A percentile compares a stretch with the other conserved stretches of the same genome.
Conservation (phyloP, 2,329 filamentous ascomycete genomes). For the Colletotrichum phormii region DNA sequence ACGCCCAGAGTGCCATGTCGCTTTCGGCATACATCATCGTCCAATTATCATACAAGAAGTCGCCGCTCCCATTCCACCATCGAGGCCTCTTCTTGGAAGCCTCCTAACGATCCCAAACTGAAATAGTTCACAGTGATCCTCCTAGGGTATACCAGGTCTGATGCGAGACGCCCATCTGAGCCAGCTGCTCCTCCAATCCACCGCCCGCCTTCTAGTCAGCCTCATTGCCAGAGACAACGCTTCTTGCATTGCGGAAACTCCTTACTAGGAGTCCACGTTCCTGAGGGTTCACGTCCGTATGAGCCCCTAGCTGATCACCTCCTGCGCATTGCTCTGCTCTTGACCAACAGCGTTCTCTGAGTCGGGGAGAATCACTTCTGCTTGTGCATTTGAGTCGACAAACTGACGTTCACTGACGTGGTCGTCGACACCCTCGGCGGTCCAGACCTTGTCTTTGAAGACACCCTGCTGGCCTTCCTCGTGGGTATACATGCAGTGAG, state of each 20-base stretch:
- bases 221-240: constrained; percentile 9
- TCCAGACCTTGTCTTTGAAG: constrained; percentile 94
- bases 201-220: background rate
- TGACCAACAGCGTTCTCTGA: constrained; percentile 50
- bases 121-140: background rate
- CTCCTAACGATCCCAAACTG: background rate
- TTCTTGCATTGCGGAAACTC: constrained; percentile 3
- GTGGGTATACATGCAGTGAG: constrained; percentile 89
- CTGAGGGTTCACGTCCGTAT: background rate
- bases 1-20: constrained; percentile 33
- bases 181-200: background rate
- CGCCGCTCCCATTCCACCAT: constrained; percentile 19
- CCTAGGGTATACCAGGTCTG: constrained; percentile 2
- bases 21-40: constrained; percentile 35
- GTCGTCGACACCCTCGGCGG: constrained; percentile 66
- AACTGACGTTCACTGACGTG: constrained; percentile 93
- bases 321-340: constrained; percentile 52
- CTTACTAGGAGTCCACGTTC: background rate
- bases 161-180: constrained; percentile 4
- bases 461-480: constrained; percentile 88
- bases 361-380: constrained; percentile 79
- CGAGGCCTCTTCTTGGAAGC: constrained; percentile 7
- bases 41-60: constrained; percentile 37
- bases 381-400: constrained; percentile 74
- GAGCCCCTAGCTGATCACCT: constrained; percentile 47